A percentile compares a stretch with the other conserved stretches of the same genome.
These are phyloP conservation scores for Beauveria brongniartii DNA, from an alignment of 2,329 filamentous ascomycete genomes.

Conservation along the genomic window DNA sequence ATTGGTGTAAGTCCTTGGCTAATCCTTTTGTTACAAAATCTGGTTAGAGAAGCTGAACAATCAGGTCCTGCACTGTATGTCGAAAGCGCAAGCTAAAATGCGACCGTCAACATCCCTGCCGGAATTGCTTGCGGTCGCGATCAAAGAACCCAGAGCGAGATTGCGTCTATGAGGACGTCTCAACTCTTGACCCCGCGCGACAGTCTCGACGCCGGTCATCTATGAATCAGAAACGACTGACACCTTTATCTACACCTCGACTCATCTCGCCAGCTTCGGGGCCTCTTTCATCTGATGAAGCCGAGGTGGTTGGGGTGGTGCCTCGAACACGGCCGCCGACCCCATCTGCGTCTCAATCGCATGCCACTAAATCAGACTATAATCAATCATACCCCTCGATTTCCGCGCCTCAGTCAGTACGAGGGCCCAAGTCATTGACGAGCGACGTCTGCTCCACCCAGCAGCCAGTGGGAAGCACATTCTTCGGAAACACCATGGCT, in stretches of 20 bases:
- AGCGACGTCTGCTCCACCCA: constrained; percentile 14
- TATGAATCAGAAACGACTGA: background rate
- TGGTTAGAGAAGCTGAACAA: background rate
- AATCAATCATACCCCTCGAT: constrained; percentile 27
- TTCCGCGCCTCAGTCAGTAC: constrained; percentile 33
- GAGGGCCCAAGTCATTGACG: background rate
- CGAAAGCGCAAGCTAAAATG: constrained; percentile 35
- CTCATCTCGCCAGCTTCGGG: background rate
- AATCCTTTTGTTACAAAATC: background rate
- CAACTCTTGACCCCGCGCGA: background rate
- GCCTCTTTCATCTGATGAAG: background rate
- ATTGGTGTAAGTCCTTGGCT: background rate
- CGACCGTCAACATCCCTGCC: constrained; percentile 31
- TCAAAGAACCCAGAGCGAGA: constrained; percentile 21
- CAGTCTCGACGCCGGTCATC: background rate
- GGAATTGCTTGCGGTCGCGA: constrained; percentile 27
- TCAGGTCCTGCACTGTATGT: constrained; percentile 34
- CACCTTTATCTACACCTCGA: background rate
- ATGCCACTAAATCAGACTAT: background rate
- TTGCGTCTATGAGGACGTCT: constrained; percentile 24
- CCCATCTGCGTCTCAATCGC: background rate
- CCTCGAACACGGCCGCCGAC: background rate
- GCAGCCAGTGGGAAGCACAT: constrained; percentile 28
- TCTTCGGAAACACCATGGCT: constrained; percentile 24
- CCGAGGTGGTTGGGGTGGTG: background rate